Evolutionary conservation across 2,329 filamentous ascomycete genomes (phyloP), one percentile per base, ranked within the genome.

Genomic region (Calonectria multiphialidica): DNA sequence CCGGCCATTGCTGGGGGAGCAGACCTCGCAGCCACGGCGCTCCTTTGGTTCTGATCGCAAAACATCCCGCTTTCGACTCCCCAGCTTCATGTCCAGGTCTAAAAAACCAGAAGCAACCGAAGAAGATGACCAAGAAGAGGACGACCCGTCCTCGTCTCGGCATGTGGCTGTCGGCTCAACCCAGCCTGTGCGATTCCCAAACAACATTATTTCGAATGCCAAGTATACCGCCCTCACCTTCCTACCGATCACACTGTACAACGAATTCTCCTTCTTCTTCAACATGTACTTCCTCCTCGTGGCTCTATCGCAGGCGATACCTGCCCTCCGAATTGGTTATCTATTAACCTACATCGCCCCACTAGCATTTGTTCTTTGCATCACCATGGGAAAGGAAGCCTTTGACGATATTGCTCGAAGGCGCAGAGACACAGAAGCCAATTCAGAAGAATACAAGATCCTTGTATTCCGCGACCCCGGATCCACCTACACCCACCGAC

Each of bases 201-300:
- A 94, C 10, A 99, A 99, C 83, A 90, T 95, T 69, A 91, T 99
- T 61, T 98, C 96, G 42, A 98, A 99, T 82, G 96, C 97, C 68
- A 99, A 98, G 88, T 99, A 99, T 83, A 98, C 96, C 35, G 92
- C 96, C 1, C 93, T 96, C 87, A 98, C 94, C 65, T 99, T 99
- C 84, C 89, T 99, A 16, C 97, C 97, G 2, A 89, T 96, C 65
- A 99, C 97, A 0, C 88, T 99, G 25, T 99, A 98, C 85, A 98
- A 98, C 85, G 97, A 99, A 82, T 99, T 99, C 83, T 98, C 96
- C 72, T 99, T 98, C 87, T 99, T 99, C 86, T 98, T 99, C 89
- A 99, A 99, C 89, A 95, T 98, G 88, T 99, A 99, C 83, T 99
- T 99, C 83, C 88, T 99, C 68, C 91, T 98, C 30, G 97, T 99